Percentiles rank a stretch among this genome's conserved stretches.
These are phyloP conservation scores for Penicillium soppii DNA, from an alignment of 495 filamentous ascomycete genomes.

Conservation along the genomic window DNA sequence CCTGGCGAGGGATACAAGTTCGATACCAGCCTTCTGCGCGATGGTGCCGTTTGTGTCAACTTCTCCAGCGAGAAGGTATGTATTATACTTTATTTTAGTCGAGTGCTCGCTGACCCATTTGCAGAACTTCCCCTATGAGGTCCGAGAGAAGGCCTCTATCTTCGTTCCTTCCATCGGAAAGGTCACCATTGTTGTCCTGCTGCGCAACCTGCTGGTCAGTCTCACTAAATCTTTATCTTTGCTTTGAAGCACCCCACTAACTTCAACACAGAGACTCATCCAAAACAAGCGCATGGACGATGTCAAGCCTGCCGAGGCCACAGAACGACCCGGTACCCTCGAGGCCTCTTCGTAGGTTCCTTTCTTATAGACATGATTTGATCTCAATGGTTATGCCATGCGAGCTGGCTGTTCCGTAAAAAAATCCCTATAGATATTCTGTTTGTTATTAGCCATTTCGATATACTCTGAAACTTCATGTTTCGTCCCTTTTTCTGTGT, in stretches of 20 bases:
- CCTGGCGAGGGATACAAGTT: conserved; percentile 85
- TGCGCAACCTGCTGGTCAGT: conserved; percentile 83
- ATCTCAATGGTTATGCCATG: conserved; percentile 9
- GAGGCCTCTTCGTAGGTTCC: conserved; percentile 30
- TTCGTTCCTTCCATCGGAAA: conserved; percentile 97
- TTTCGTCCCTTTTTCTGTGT: neutral
- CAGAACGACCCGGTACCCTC: conserved; percentile 44
- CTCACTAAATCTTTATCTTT: conserved; percentile 11
- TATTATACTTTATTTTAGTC: neutral
- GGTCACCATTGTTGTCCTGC: conserved; percentile 89
- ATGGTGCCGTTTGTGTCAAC: conserved; percentile 94
- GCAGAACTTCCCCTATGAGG: conserved; percentile 80
- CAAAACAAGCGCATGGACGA: conserved; percentile 49
- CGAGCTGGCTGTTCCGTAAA: conserved; percentile 10
- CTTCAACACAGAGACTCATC: conserved; percentile 43
- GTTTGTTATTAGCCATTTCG: conserved; percentile 25
- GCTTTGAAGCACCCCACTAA: neutral
- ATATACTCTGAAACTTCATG: conserved; percentile 13
- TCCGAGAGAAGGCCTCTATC: conserved; percentile 94
- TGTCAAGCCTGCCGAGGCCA: conserved; percentile 44
- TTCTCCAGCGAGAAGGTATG: conserved; percentile 86
- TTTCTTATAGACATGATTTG: neutral
- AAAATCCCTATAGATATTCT: conserved; percentile 19
- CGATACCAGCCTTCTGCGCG: conserved; percentile 72
- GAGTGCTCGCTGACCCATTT: conserved; percentile 1